Base-by-base conservation (phyloP, 106 monocot genomes). In the Vanilla planifolia region DNA sequence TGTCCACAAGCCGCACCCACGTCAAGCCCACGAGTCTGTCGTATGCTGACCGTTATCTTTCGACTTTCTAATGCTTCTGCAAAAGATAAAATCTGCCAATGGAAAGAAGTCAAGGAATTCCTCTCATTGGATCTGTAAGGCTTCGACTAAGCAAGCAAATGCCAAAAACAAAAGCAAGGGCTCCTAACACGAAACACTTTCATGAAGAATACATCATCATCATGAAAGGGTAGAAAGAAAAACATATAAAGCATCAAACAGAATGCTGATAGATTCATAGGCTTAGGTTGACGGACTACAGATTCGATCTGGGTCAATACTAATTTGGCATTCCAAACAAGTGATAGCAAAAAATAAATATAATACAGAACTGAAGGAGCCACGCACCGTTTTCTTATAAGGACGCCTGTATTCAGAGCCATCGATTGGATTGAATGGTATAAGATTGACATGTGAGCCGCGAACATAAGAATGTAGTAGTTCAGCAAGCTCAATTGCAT, bases 1-100 rank as follows among this genome's bases (percentile, higher is more conserved):
- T 95, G 94, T 28, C 94, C 94, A 61, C 94, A 95, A 16, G 94
- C 94, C 14, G 94, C 94, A 63, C 80, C 80, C 13, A 86, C 94
- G 61, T 94, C 94, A 26, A 94, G 94, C 23, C 94, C 94, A 8
- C 94, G 85, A 8, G 89, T 89, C 48, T 94, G 86, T 16, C 94
- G 79, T 42, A 94, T 74, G 26, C 77, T 80, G 1, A 78, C 86
- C 11, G 94, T 89, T 47, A 95, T 75, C 57, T 73, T 95, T 19
- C 70, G 62, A 5, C 61, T 43, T 48, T 95, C 95, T 22, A 89
- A 61, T 6, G 83, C 71, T 39, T 71, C 78, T 30, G 50, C 77
- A 58, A 90, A 95, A 27, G 75, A 80, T 40, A 86, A 48, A 20
- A 90, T 73, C 89, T 95, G 71, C 43, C 41, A 65, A 44, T 23